Percentiles rank a stretch among this genome's conserved stretches.
These are phyloP conservation scores for Ochromonas danica DNA, from an alignment of 108 stramenopile genomes.

Conservation along the genomic window DNA sequence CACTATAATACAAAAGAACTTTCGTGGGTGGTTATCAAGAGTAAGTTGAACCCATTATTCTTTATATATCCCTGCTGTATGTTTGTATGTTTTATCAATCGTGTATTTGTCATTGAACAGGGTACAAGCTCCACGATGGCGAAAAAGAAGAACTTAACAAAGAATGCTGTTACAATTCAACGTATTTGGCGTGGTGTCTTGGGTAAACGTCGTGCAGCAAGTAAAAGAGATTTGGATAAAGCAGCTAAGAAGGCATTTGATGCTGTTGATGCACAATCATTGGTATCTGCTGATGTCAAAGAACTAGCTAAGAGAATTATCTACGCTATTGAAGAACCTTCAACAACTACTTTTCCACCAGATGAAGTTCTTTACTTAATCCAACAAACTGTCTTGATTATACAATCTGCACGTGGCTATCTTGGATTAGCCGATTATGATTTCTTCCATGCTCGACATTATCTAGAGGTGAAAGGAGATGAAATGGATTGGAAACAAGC, in stretches of 20 bases:
- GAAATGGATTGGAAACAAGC: constrained; percentile 17
- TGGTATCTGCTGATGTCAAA: constrained; percentile 23
- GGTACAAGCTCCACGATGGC: constrained; percentile 16
- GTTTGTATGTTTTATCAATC: too few species aligned
- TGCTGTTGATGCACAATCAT: not conserved
- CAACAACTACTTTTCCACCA: constrained; percentile 4
- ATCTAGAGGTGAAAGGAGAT: constrained; percentile 1
- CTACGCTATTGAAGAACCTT: constrained; percentile 24
- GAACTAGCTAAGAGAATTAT: constrained; percentile 10
- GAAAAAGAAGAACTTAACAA: not conserved
- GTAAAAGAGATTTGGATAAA: constrained; percentile 12
- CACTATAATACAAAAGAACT: constrained; percentile 24
- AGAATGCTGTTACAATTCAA: constrained; percentile 19
- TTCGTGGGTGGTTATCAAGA: constrained; percentile 16
- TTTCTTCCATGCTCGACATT: not conserved
- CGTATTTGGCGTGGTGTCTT: constrained; percentile 24
- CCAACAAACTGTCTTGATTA: not conserved
- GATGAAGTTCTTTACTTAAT: constrained; percentile 33
- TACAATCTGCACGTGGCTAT: not conserved
- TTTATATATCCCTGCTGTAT: too few species aligned
- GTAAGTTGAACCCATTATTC: constrained; percentile 8
- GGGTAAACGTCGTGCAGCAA: constrained; percentile 4
- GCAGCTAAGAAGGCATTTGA: constrained; percentile 18
- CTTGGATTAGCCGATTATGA: constrained; percentile 22
- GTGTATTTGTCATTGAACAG: not conserved